These are phyloP conservation scores for Phlegmacium glaucopus DNA, from an alignment of 768 basidiomycete species.

Conservation along the genomic window DNA sequence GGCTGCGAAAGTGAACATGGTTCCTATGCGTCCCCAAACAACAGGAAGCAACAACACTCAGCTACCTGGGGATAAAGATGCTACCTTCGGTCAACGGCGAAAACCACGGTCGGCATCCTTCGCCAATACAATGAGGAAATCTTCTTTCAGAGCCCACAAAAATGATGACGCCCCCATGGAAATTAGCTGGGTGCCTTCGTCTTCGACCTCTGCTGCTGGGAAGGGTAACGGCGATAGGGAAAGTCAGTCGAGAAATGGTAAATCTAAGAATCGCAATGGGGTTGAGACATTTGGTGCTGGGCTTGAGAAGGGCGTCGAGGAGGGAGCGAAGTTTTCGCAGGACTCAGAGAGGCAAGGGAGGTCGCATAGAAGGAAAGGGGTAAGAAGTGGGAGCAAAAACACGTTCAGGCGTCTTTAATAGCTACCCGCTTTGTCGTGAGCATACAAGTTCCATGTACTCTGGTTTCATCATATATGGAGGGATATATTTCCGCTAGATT, in stretches of 20 bases:
- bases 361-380: conserved; percentile 69
- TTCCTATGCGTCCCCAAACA: conserved; percentile 54
- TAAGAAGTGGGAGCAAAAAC: conserved; percentile 90
- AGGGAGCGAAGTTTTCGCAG: conserved; percentile 40
- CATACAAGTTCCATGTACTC: neutral
- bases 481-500: too few species aligned
- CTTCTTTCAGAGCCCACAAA: conserved; percentile 6
- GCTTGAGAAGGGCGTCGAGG: conserved; percentile 75
- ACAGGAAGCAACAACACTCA: conserved; percentile 18
- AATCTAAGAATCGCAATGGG: conserved; percentile 43
- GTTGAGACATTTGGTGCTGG: conserved; percentile 85
- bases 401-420: conserved; percentile 49
- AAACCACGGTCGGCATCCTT: conserved; percentile 17
- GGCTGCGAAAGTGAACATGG: conserved; percentile 55
- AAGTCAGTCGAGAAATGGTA: conserved; percentile 29
- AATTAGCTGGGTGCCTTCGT: conserved; percentile 76
- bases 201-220: conserved; percentile 34
- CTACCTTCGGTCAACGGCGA: conserved; percentile 73
- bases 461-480: neutral
- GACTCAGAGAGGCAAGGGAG: conserved; percentile 78
- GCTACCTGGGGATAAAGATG: conserved; percentile 39
- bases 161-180: conserved; percentile 70
- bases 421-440: neutral
- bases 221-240: conserved; percentile 25
- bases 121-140: conserved; percentile 10